These are phyloP conservation scores for Trypanosomatidae sp. DNA, from an alignment of 208 protist species.

Conservation along the genomic window DNA sequence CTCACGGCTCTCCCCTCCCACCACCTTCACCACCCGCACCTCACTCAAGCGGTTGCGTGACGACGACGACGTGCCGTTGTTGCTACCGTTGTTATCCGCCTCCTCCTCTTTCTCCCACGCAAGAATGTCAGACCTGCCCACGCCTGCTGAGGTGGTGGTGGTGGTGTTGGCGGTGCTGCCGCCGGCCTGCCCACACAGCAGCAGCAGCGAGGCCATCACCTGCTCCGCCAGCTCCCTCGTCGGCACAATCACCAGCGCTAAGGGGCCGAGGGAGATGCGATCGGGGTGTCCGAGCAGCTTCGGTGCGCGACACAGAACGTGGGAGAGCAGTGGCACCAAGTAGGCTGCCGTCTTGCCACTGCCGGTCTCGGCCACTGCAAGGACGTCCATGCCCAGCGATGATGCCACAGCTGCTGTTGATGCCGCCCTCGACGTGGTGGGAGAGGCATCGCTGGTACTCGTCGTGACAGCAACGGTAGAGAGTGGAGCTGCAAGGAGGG, in stretches of 20 bases:
- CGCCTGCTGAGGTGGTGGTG: neutral
- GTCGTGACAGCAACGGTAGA: too few relatives aligned
- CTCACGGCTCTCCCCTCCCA: constrained; percentile 72
- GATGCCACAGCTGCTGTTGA: neutral
- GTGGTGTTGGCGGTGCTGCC: too few relatives aligned
- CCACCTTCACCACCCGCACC: constrained; percentile 70
- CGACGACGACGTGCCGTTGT: neutral
- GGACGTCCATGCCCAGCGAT: constrained; percentile 58
- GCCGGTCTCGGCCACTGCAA: constrained; percentile 92
- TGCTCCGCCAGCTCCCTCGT: constrained; percentile 95
- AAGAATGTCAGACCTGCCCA: neutral
- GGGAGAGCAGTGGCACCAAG: constrained; percentile 81
- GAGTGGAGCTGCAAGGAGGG: too few relatives aligned
- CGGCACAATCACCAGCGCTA: constrained; percentile 87
- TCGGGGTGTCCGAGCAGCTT: constrained; percentile 61
- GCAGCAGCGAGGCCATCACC: constrained; percentile 46
- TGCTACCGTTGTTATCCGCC: neutral
- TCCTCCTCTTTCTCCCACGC: constrained; percentile 18
- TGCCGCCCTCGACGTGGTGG: neutral
- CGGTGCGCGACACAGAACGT: constrained; percentile 56
- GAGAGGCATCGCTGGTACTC: constrained; percentile 53
- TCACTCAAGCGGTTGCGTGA: constrained; percentile 48
- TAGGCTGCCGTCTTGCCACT: constrained; percentile 95
- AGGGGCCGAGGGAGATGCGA: constrained; percentile 68
- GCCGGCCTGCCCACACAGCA: constrained; percentile 21